phyloP scores from a whole-genome alignment of 257 asterid genomes.

The Echites panduratus region DNA sequence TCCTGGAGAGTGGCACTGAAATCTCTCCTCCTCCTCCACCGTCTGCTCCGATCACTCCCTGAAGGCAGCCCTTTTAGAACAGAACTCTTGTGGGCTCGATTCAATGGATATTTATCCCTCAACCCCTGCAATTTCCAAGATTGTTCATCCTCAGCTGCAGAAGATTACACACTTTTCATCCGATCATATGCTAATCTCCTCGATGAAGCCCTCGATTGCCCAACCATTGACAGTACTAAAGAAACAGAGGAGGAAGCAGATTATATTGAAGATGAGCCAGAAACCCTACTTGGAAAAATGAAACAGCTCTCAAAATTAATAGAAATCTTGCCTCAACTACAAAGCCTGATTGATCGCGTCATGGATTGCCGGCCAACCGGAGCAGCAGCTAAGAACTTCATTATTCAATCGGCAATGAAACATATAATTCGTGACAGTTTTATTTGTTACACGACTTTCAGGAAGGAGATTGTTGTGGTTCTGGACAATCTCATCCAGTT shows the following conservation, averaged over 20 bases:
- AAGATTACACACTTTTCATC: conserved; percentile 44
- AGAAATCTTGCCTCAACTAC: conserved; percentile 50
- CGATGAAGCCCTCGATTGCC: conserved; percentile 46
- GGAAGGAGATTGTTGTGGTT: conserved; percentile 34
- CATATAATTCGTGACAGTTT: conserved; percentile 51
- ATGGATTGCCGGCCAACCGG: conserved; percentile 54
- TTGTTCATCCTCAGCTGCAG: conserved; percentile 34
- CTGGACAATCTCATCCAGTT: conserved; percentile 49
- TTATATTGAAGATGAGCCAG: neutral
- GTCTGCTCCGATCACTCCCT: conserved; percentile 43
- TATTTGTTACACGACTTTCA: conserved; percentile 32
- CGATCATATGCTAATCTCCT: conserved; percentile 58
- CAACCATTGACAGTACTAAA: neutral
- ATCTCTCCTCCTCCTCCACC: conserved; percentile 62
- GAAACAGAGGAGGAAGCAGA: neutral
- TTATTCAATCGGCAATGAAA: conserved; percentile 47
- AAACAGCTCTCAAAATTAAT: conserved; percentile 30
- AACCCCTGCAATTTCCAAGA: conserved; percentile 53
- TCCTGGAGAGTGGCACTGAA: conserved; percentile 69
- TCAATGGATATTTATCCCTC: conserved; percentile 36
- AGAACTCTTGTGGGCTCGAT: conserved; percentile 44
- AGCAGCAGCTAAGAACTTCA: conserved; percentile 34
- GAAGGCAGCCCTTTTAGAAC: conserved; percentile 28
- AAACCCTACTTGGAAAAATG: conserved; percentile 9
- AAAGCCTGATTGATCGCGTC: conserved; percentile 47